A percentile compares a stretch with the other conserved stretches of the same genome.
phyloP scores from a whole-genome alignment of 2,329 filamentous ascomycete species.

The Neonectria coccinea region DNA sequence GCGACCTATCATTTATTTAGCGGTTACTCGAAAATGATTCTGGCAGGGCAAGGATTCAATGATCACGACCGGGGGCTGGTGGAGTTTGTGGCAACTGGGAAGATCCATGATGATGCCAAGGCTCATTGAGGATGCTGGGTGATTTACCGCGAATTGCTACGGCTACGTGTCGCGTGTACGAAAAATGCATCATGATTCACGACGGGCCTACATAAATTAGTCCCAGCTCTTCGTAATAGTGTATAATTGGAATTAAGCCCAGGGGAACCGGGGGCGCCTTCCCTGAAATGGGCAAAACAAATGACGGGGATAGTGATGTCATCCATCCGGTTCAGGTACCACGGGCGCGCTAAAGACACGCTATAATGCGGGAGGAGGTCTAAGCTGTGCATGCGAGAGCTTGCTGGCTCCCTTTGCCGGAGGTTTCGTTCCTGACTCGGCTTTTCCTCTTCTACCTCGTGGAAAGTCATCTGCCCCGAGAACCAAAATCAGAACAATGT shows the following conservation, averaged over 20 bases:
- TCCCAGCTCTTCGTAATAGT: background rate
- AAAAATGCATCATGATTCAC: background rate
- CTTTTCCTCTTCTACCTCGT: background rate
- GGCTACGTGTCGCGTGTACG: background rate
- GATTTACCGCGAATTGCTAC: background rate
- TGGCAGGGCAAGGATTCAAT: background rate
- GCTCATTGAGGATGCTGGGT: background rate
- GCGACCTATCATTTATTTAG: no score
- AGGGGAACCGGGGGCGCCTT: background rate
- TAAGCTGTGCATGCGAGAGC: background rate
- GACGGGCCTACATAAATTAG: background rate
- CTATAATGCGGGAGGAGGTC: background rate
- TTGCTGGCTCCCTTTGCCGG: background rate
- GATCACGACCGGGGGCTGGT: background rate
- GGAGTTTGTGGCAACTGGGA: background rate
- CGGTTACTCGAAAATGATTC: no score
- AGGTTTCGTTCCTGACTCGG: background rate
- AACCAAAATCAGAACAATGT: background rate
- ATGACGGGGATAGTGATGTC: slow-evolving; percentile 9
- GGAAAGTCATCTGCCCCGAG: background rate
- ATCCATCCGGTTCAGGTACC: slow-evolving; percentile 1
- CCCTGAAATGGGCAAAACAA: background rate
- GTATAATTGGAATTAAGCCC: slow-evolving; percentile 1
- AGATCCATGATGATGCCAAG: background rate
- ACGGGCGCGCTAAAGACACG: background rate